Conservation (phyloP, 2,329 filamentous ascomycete genomes). For the Hyphodiscus sp. region DNA sequence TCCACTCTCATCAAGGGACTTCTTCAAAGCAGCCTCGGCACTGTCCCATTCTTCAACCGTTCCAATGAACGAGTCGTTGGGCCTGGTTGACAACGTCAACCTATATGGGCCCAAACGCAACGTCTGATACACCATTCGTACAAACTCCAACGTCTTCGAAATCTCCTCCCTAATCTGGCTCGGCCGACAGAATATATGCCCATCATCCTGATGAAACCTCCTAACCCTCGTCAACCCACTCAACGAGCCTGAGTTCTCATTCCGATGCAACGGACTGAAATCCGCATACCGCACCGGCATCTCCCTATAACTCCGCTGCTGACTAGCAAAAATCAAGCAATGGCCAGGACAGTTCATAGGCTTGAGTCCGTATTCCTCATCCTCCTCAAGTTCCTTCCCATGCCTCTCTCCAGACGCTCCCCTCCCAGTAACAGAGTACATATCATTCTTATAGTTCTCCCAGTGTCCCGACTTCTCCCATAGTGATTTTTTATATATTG, state of each 20-base stretch:
- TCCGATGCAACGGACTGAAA: conserved; percentile 80
- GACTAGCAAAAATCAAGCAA: conserved; percentile 73
- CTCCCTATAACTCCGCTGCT: conserved; percentile 69
- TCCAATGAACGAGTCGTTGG: conserved; percentile 71
- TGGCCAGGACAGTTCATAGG: conserved; percentile 93
- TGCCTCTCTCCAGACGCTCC: conserved; percentile 26
- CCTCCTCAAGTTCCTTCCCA: conserved; percentile 43
- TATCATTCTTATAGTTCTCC: conserved; percentile 86
- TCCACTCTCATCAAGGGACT: conserved; percentile 56
- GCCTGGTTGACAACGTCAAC: conserved; percentile 72
- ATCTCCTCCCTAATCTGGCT: conserved; percentile 72
- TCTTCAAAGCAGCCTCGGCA: conserved; percentile 60
- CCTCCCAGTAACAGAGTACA: conserved; percentile 70
- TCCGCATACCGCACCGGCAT: conserved; percentile 80
- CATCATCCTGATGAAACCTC: conserved; percentile 85
- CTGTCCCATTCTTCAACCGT: conserved; percentile 61
- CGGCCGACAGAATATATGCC: conserved; percentile 82
- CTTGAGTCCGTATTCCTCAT: conserved; percentile 75
- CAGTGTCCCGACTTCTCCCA: conserved; percentile 84
- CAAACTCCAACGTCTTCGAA: conserved; percentile 64
- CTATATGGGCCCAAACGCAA: conserved; percentile 68
- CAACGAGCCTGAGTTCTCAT: conserved; percentile 76
- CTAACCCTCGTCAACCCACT: conserved; percentile 78
- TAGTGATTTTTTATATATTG: conserved; percentile 81
- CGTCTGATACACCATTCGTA: conserved; percentile 63